Evolutionary conservation across 352 stramenopile genomes (phyloP).

Genomic region (Achlya hypogyna): DNA sequence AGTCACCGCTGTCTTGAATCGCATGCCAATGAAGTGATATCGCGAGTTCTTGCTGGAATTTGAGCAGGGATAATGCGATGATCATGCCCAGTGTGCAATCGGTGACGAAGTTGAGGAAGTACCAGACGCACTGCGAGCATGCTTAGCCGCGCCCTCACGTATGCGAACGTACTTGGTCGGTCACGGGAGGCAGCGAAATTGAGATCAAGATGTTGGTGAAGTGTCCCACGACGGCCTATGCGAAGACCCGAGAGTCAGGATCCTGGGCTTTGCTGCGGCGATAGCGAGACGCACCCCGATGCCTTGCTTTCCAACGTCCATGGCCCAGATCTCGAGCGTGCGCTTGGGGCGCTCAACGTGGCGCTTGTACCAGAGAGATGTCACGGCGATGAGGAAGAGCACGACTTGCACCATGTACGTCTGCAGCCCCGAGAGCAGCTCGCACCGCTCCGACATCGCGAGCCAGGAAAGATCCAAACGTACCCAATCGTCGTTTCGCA

Average conservation of each 20-base stretch:
- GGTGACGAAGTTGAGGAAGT: constrained; percentile 77
- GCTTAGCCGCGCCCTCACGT: background rate
- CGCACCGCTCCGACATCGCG: constrained; percentile 27
- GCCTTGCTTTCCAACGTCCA: constrained; percentile 80
- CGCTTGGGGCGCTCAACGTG: constrained; percentile 61
- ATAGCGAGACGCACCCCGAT: constrained; percentile 36
- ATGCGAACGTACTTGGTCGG: constrained; percentile 35
- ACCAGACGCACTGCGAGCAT: constrained; percentile 51
- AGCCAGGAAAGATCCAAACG: background rate
- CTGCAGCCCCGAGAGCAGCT: constrained; percentile 55
- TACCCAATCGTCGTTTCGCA: background rate
- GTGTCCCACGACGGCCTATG: constrained; percentile 45
- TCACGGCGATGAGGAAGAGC: constrained; percentile 51
- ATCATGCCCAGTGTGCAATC: constrained; percentile 77
- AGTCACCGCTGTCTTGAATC: constrained; percentile 71
- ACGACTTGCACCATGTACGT: constrained; percentile 65
- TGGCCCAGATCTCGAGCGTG: constrained; percentile 61
- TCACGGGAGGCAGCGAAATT: constrained; percentile 60
- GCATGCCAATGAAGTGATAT: constrained; percentile 61
- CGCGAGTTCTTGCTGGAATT: constrained; percentile 60
- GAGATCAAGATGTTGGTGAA: constrained; percentile 65
- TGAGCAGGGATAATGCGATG: constrained; percentile 63
- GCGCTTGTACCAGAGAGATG: constrained; percentile 77
- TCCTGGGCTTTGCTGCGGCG: background rate
- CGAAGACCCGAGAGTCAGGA: background rate